These are phyloP conservation scores for Pogostemon cablin DNA, from an alignment of 257 asterid species.

Conservation along the genomic window DNA sequence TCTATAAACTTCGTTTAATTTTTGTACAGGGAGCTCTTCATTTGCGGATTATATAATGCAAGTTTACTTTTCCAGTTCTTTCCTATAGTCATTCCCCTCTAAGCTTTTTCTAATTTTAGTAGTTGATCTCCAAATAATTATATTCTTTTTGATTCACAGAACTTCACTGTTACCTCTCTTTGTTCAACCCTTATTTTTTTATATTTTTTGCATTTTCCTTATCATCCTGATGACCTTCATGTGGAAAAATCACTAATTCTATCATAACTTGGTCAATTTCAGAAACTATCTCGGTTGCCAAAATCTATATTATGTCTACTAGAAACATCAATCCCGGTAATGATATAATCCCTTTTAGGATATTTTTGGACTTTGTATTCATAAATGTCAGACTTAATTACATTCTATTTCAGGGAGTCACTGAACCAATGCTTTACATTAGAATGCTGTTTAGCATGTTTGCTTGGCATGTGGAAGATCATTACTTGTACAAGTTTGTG, in stretches of 20 bases:
- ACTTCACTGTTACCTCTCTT: constrained; percentile 14
- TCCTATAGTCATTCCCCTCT: constrained; percentile 12
- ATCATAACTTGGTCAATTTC: constrained; percentile 39
- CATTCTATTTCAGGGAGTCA: constrained; percentile 76
- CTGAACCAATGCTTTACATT: constrained; percentile 98
- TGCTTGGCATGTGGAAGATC: constrained; percentile 99
- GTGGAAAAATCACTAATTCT: constrained; percentile 29
- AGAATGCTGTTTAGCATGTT: constrained; percentile 99
- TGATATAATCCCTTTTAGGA: constrained; percentile 21
- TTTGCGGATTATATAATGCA: constrained; percentile 6
- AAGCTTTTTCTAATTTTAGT: background rate
- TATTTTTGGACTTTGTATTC: background rate
- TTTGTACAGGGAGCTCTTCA: constrained; percentile 2
- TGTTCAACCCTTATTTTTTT: background rate
- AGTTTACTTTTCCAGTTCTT: background rate
- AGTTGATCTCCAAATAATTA: constrained; percentile 11
- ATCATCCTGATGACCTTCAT: constrained; percentile 1
- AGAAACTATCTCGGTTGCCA: constrained; percentile 89
- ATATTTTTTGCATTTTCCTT: background rate
- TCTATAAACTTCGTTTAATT: background rate
- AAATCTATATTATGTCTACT: constrained; percentile 87
- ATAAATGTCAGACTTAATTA: constrained; percentile 27
- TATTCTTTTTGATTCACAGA: constrained; percentile 27
- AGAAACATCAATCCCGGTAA: constrained; percentile 87
- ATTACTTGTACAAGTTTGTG: constrained; percentile 83